Evolutionary conservation across 495 filamentous ascomycete species (phyloP), one percentile per base, ranked within the genome.

Genomic region (Daldinia caldariorum): DNA sequence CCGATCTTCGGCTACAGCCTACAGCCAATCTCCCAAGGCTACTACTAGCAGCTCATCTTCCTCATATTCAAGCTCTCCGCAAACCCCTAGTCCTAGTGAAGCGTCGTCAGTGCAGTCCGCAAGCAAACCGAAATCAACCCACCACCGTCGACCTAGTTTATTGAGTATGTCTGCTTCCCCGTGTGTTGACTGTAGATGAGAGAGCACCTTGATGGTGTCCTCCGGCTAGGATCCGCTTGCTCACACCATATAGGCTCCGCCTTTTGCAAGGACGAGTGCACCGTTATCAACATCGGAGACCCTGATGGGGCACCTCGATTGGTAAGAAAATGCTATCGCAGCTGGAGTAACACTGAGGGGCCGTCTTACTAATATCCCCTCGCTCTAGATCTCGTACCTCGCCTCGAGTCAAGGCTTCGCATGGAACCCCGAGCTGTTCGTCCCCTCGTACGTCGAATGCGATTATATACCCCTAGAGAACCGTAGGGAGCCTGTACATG

Each of bases 381-480:
- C 65, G 38, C 65, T 49, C 35, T 65, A 91, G 89, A 89, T 91
- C 63, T 89, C 89, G 8, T 91, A 89, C 74, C 85, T 91, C 47
- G 84, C 88, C 60, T 86, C 87, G 4, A 88, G 84, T 65, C 89
- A 91, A 76, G 89, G 89, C 50, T 91, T 89, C 72, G 84, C 87
- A 18, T 91, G 89, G 89, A 91, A 91, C 77, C 89, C 89, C 77
- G 85, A 88, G 69, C 83, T 87, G 71, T 88, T 88, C 75, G 77
- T 88, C 3, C 85, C 85, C 0, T 87, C 85, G 6, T 86, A 85
- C 53, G 78, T 86, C 65, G 84, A 88, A 69, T 81, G 79, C 77
- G 84, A 86, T 47, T 88, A 86, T 67, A 79, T 83, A 43, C 84
- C 83, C 10, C 83, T 91, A 72, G 89, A 91, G 74, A 84, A 86